Evolutionary conservation across 352 stramenopile genomes (phyloP).

Genomic region (Pythium apleroticum): DNA sequence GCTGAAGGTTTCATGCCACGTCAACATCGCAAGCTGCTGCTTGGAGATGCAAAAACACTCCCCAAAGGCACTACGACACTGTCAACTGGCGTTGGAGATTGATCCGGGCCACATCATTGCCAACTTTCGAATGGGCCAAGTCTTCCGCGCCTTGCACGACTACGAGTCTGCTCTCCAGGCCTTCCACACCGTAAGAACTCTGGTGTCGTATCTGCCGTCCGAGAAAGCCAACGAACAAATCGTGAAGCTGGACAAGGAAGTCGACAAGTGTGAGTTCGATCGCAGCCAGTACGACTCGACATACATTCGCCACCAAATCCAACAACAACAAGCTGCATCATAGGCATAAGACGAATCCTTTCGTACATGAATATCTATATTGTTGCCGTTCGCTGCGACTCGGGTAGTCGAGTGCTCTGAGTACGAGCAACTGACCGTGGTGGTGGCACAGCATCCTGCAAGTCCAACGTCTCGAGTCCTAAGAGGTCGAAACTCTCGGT

Average conservation of each 20-base stretch:
- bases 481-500: constrained; percentile 36
- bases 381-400: constrained; percentile 7
- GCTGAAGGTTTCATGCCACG: constrained; percentile 42
- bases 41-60: constrained; percentile 68
- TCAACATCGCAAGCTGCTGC: constrained; percentile 63
- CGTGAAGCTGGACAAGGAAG: constrained; percentile 45
- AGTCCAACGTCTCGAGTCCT: constrained; percentile 24
- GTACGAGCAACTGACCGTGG: neutral
- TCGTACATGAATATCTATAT: constrained; percentile 9
- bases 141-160: constrained; percentile 44
- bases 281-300: constrained; percentile 55
- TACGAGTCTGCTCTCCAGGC: constrained; percentile 52
- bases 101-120: constrained; percentile 34
- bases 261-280: constrained; percentile 63
- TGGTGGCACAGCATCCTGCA: neutral
- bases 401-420: constrained; percentile 14
- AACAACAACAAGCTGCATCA: constrained; percentile 5
- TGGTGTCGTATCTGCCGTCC: constrained; percentile 5
- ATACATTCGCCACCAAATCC: constrained; percentile 39
- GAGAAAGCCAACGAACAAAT: constrained; percentile 7
- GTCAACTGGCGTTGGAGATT: constrained; percentile 38
- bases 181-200: constrained; percentile 15
- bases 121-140: constrained; percentile 54
- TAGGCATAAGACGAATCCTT: neutral
- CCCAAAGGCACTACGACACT: constrained; percentile 37